Base-by-base conservation (phyloP, 768 basidiomycete genomes). In the Boletus pseudopeckii region DNA sequence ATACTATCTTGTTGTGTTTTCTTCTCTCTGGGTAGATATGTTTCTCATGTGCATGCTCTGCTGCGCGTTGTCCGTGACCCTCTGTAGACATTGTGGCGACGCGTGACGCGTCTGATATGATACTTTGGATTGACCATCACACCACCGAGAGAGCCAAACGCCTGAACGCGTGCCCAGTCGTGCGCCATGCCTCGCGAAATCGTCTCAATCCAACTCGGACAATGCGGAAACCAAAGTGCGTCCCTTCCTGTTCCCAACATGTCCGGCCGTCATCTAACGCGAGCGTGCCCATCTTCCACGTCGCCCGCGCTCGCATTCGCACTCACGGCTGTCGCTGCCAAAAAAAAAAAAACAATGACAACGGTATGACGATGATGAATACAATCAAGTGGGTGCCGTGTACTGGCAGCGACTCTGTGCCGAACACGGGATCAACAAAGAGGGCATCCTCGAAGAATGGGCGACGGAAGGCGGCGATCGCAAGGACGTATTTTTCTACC, bases 401-500 rank as follows among this genome's bases (percentile, higher is more conserved):
- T 99, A 88, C 75, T 99, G 97, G 97, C 94, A 98, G 64, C 88
- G 96, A 42, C 82, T 99, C 17, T 98, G 97, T 64, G 92, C 93
- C 17, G 97, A 99, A 73, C 97, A 99, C 71, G 97, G 97, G 17
- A 98, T 99, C 75, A 94, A 83, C 70, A 88, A 89, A 53, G 90
- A 95, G 62, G 97, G 97, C 28, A 92, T 92, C 54, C 84, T 98
- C 44, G 95, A 98, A 70, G 95, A 98, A 57, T 96, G 92, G 90
- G 94, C 95, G 7, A 90, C 88, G 1, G 93, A 95, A 63, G 91
- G 90, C 18, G 92, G 92, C 9, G 97, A 99, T 73, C 80, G 97
- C 62, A 99, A 98, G 68, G 97, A 99, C 73, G 96, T 97, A 26
- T 99, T 99, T 75, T 99, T 99, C 76, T 98, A 99, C 70, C 96